Percentiles rank a stretch among this genome's conserved stretches.
phyloP scores from a whole-genome alignment of 768 basidiomycete species.

The Amanita phalloides region DNA sequence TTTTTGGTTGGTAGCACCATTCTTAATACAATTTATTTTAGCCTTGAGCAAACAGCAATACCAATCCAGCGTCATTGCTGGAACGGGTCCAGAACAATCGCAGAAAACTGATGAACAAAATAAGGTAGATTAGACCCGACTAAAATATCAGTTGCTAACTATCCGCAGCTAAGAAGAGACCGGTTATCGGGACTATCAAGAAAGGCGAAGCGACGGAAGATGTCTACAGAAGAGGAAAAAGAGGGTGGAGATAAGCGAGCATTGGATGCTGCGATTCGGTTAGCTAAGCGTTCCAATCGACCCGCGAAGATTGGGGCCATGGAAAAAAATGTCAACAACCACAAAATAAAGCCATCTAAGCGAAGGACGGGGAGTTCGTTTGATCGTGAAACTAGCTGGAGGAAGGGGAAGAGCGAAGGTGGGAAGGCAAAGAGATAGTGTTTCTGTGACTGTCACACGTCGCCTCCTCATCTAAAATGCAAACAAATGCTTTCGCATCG shows the following conservation, averaged over 20 bases:
- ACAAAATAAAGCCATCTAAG: conserved; percentile 23
- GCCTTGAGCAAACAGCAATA: conserved; percentile 72
- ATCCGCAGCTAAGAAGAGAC: conserved; percentile 57
- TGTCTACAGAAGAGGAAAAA: conserved; percentile 74
- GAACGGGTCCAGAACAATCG: conserved; percentile 25
- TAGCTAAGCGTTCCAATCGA: conserved; percentile 70
- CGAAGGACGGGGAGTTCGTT: conserved; percentile 25
- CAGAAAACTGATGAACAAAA: conserved; percentile 23
- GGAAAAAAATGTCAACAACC: conserved; percentile 14
- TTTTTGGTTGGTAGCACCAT: neutral
- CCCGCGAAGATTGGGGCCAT: conserved; percentile 67
- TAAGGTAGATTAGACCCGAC: conserved; percentile 24
- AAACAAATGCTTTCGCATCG: conserved; percentile 39
- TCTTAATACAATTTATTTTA: conserved; percentile 18
- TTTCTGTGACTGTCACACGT: neutral
- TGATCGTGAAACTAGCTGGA: conserved; percentile 26
- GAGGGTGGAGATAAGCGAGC: conserved; percentile 42
- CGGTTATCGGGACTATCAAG: conserved; percentile 80
- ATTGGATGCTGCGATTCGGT: conserved; percentile 69
- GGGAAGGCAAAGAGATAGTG: conserved; percentile 2
- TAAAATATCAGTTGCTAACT: neutral
- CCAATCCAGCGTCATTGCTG: conserved; percentile 37
- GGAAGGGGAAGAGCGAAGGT: neutral
- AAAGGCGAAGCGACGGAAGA: conserved; percentile 77
- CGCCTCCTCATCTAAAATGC: conserved; percentile 17